A percentile compares a stretch with the other conserved stretches of the same genome.
Evolutionary conservation across 2,329 filamentous ascomycete genomes (phyloP).

Genomic region (Stagonosporopsis rhizophila): DNA sequence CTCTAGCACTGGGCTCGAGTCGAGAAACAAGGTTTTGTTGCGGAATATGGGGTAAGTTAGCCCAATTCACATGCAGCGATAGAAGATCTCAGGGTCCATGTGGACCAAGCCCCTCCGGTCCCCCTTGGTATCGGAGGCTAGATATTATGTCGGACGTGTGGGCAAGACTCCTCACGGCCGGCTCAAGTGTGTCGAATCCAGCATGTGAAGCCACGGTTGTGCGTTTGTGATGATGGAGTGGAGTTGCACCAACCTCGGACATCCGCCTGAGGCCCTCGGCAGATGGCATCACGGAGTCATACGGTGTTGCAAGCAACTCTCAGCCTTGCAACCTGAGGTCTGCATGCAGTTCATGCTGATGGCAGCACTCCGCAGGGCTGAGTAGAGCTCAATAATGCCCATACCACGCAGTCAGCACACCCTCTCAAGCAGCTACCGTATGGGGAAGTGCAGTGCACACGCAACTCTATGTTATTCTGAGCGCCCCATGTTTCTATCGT

Average conservation of each 20-base stretch:
- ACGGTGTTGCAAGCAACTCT: constrained; percentile 11
- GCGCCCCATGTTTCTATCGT: constrained; percentile 14
- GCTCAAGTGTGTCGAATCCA: constrained; percentile 3
- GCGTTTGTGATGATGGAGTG: constrained; percentile 1
- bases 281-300: constrained; percentile 3
- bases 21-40: constrained; percentile 28
- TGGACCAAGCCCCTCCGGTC: constrained; percentile 17
- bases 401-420: constrained; percentile 42
- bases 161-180: constrained; percentile 21
- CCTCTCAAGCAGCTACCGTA: constrained; percentile 17
- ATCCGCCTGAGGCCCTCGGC: constrained; percentile 2
- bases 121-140: constrained; percentile 25
- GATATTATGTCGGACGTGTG: constrained; percentile 21
- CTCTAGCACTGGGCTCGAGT: constrained; percentile 11
- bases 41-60: constrained; percentile 47
- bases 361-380: constrained; percentile 38
- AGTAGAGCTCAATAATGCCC: constrained; percentile 34
- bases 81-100: constrained; percentile 39
- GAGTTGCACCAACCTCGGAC: constrained; percentile 8
- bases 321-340: constrained; percentile 10
- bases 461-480: constrained; percentile 20
- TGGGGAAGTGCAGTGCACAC: constrained; percentile 6
- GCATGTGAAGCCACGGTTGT: constrained; percentile 14
- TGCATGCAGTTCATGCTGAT: constrained; percentile 18
- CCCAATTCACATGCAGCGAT: constrained; percentile 31